Percentiles rank a stretch among this genome's conserved stretches.
phyloP scores from a whole-genome alignment of 345 rosid species.

The Mallotus nudiflorus region DNA sequence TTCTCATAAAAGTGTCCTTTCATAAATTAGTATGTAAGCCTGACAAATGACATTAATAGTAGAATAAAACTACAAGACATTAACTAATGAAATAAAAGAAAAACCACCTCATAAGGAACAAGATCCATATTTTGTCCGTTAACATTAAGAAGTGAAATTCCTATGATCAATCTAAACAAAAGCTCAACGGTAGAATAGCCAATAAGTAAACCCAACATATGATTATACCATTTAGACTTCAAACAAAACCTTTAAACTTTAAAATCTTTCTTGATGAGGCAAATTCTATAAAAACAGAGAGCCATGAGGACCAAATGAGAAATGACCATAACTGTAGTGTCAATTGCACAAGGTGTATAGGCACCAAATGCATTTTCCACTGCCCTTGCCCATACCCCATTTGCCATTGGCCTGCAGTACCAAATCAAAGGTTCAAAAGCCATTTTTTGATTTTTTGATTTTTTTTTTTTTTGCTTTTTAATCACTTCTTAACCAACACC shows the following conservation, averaged over 20 bases:
- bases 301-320: constrained; percentile 69
- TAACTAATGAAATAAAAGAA: not conserved
- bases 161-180: constrained; percentile 84
- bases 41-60: not conserved
- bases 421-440: constrained; percentile 65
- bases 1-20: not conserved
- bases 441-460: too few species aligned
- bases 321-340: constrained; percentile 62
- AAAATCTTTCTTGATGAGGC: constrained; percentile 69
- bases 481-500: constrained; percentile 4
- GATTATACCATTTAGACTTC: constrained; percentile 73
- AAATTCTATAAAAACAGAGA: constrained; percentile 70
- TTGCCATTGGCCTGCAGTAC: constrained; percentile 75
- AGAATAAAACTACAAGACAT: not conserved
- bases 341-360: constrained; percentile 91
- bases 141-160: constrained; percentile 72
- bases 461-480: not conserved
- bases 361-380: constrained; percentile 93
- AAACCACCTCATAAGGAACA: constrained; percentile 88
- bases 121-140: constrained; percentile 70
- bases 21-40: not conserved
- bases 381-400: constrained; percentile 73
- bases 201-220: constrained; percentile 68
- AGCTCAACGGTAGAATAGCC: constrained; percentile 72
- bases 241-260: constrained; percentile 63